Evolutionary conservation across 179 eudicot species (phyloP), one percentile per base, ranked within the genome.

Genomic region (Silene coronaria): DNA sequence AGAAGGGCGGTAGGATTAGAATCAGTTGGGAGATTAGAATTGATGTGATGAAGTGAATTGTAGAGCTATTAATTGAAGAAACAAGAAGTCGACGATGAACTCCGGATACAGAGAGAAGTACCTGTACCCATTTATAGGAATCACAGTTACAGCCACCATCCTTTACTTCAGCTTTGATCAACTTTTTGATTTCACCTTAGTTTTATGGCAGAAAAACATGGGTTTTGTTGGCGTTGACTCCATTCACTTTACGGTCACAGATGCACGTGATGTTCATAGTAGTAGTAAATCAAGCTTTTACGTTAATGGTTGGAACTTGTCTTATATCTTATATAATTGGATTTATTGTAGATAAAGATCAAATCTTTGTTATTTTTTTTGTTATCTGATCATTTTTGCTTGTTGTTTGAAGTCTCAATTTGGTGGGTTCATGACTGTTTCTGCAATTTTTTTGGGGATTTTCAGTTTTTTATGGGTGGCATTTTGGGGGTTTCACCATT

Each of bases 291-390:
- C 74, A 45, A 5, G 73, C 76, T 59, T 84, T 30, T 85, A 81
- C 57, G 28, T 85, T 32, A 87, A 87, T 67, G 88, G 90, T 8
- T 85, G 86, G 86, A 85, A 87, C 27, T 81, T 88, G 0, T 87
- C n/a, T n/a, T n/a, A n/a, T n/a, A n/a, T n/a, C n/a, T n/a, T n/a
- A n/a, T n/a, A n/a, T n/a, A n/a, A 12, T 48, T 48, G 4, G 14
- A 7, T 48, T 48, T 16, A n/a, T 48, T 11, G 7, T 48, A 0
- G 5, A 12, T 0, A 48, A 48, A 48, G 55, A 12, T 48, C n/a
- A 16, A 48, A 48, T 48, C 16, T 48, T 48, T 48, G 55, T 16
- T 48, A 48, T 4, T 48, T 3, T 14, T 13, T 12, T 48, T 48
- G n/a, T 12, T 0, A 48, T 48, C 55, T 12, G 55, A 48, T 48